A percentile compares a stretch with the other conserved stretches of the same genome.
phyloP scores from a whole-genome alignment of 805 yeast genomes.

The Scheffersomyces stipitis region DNA sequence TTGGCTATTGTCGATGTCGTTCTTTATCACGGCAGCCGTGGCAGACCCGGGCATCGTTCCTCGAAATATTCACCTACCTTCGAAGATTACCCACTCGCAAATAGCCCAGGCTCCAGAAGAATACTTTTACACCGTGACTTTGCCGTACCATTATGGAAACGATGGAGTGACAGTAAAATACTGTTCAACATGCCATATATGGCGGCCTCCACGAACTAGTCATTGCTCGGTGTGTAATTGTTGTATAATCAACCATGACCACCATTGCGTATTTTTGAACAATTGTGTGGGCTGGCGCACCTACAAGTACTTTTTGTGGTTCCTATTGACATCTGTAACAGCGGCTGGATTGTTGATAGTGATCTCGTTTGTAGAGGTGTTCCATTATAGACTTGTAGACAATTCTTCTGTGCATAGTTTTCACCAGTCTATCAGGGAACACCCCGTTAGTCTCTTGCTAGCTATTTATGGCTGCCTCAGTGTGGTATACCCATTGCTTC shows the following conservation, averaged over 20 bases:
- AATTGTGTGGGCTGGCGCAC: conserved; percentile 43
- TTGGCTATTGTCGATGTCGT: conserved; percentile 50
- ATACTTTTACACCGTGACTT: conserved; percentile 21
- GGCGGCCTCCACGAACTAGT: conserved; percentile 70
- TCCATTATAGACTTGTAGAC: conserved; percentile 18
- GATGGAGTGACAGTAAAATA: conserved; percentile 50
- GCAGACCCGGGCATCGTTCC: conserved; percentile 75
- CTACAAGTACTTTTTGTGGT: conserved; percentile 37
- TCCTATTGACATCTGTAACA: conserved; percentile 21
- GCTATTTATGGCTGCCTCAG: conserved; percentile 47
- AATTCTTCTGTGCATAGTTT: conserved; percentile 29
- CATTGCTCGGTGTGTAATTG: conserved; percentile 72
- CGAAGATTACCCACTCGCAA: background rate
- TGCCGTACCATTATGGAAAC: conserved; percentile 19
- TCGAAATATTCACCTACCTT: conserved; percentile 58
- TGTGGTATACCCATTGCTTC: conserved; percentile 54
- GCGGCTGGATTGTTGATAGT: conserved; percentile 18
- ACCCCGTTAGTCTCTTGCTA: conserved; percentile 49
- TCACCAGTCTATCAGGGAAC: conserved; percentile 12
- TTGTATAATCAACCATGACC: conserved; percentile 68
- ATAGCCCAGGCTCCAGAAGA: conserved; percentile 8
- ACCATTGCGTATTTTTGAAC: conserved; percentile 66
- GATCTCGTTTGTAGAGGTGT: conserved; percentile 20
- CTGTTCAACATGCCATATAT: conserved; percentile 52
- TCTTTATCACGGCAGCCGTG: conserved; percentile 54